phyloP scores from a whole-genome alignment of 2,329 filamentous ascomycete genomes.

The Clarireedia monteithiana region DNA sequence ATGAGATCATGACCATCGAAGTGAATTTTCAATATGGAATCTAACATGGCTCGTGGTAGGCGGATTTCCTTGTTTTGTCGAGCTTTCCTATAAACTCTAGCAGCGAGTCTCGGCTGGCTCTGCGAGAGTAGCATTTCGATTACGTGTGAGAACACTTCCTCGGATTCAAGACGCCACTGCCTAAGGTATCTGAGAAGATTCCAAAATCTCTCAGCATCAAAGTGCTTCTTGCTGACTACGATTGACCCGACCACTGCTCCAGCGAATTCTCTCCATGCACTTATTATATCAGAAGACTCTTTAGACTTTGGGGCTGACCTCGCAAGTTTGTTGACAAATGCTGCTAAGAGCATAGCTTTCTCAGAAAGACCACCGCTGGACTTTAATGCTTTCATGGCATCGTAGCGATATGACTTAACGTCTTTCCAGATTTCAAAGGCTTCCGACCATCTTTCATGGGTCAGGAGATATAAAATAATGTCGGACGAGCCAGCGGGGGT shows the following conservation, averaged over 20 bases:
- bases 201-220: slow-evolving; percentile 12
- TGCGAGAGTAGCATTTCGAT: slow-evolving; percentile 16
- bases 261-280: slow-evolving; percentile 12
- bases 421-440: slow-evolving; percentile 21
- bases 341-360: slow-evolving; percentile 10
- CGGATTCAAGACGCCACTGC: slow-evolving; percentile 15
- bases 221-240: slow-evolving; percentile 12
- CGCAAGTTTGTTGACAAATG: slow-evolving; percentile 8
- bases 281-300: neutral
- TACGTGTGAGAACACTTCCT: slow-evolving; percentile 14
- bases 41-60: slow-evolving; percentile 20
- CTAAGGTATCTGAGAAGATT: slow-evolving; percentile 17
- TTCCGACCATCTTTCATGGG: slow-evolving; percentile 18
- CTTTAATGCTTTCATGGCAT: slow-evolving; percentile 9
- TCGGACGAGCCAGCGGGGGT: slow-evolving; percentile 18
- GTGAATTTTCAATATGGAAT: slow-evolving; percentile 27
- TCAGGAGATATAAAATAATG: slow-evolving; percentile 20
- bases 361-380: neutral
- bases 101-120: slow-evolving; percentile 15
- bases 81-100: slow-evolving; percentile 20
- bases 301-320: neutral
- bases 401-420: slow-evolving; percentile 9
- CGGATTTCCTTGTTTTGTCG: slow-evolving; percentile 10
- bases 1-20: slow-evolving; percentile 26
- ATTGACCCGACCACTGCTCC: slow-evolving; percentile 13